Evolutionary conservation across 768 basidiomycete genomes (phyloP).

Genomic region (Cystoderma amianthinum): DNA sequence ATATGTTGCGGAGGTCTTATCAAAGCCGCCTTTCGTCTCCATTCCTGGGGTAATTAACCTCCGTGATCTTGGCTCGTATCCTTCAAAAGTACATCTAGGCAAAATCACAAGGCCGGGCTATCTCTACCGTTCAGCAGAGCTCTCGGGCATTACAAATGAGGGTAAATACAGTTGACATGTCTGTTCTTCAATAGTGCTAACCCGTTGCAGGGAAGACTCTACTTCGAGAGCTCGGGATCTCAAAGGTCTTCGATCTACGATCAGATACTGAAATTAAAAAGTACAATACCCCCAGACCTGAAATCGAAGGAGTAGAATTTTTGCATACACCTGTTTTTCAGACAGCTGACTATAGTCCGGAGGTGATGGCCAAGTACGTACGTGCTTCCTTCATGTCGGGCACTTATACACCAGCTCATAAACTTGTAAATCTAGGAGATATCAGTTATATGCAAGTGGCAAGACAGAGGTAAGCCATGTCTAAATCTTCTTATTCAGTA

Average conservation of each 20-base stretch:
- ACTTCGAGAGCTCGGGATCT: slow-evolving; percentile 55
- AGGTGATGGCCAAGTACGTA: slow-evolving; percentile 79
- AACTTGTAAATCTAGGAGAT: slow-evolving; percentile 38
- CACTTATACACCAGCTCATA: slow-evolving; percentile 9
- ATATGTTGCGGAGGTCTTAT: slow-evolving; percentile 58
- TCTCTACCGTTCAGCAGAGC: slow-evolving; percentile 65
- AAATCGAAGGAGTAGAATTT: slow-evolving; percentile 57
- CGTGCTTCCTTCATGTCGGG: slow-evolving; percentile 19
- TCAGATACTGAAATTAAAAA: slow-evolving; percentile 76
- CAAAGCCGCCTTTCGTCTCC: slow-evolving; percentile 61
- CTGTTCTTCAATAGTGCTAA: slow-evolving; percentile 1
- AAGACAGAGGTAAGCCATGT: slow-evolving; percentile 56
- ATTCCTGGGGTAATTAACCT: slow-evolving; percentile 74
- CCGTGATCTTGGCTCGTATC: slow-evolving; percentile 63
- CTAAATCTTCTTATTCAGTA: too few relatives aligned
- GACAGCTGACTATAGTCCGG: slow-evolving; percentile 76
- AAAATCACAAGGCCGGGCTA: slow-evolving; percentile 49
- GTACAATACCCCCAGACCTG: slow-evolving; percentile 59
- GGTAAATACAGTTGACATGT: slow-evolving; percentile 29
- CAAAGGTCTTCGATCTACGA: slow-evolving; percentile 69
- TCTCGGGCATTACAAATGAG: slow-evolving; percentile 63
- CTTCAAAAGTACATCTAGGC: slow-evolving; percentile 37
- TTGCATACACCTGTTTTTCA: slow-evolving; percentile 60
- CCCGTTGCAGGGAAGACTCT: slow-evolving; percentile 42
- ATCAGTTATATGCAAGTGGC: slow-evolving; percentile 70